These are phyloP conservation scores for Candida glaebosa DNA, from an alignment of 805 yeast species.

Conservation along the genomic window DNA sequence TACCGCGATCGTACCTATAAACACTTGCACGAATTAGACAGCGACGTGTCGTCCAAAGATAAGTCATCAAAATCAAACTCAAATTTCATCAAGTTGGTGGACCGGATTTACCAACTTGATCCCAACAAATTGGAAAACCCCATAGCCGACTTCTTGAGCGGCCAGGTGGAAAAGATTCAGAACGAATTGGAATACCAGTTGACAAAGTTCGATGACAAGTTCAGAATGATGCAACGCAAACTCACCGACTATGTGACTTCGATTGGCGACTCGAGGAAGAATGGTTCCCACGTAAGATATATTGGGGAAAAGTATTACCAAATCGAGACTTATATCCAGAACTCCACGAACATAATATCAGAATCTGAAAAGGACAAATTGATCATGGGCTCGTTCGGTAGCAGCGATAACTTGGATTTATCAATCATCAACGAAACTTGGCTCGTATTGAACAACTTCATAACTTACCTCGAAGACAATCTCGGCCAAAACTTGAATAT, in stretches of 20 bases:
- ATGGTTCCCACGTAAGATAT: constrained; percentile 35
- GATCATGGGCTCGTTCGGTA: constrained; percentile 31
- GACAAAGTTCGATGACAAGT: constrained; percentile 33
- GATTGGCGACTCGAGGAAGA: constrained; percentile 25
- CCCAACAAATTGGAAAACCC: constrained; percentile 17
- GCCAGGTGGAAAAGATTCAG: constrained; percentile 28
- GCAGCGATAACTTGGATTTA: constrained; percentile 38
- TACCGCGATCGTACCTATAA: constrained; percentile 32
- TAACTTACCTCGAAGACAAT: constrained; percentile 29
- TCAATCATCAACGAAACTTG: constrained; percentile 42
- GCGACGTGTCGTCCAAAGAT: constrained; percentile 18
- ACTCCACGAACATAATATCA: constrained; percentile 20
- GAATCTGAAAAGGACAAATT: constrained; percentile 25
- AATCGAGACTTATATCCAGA: constrained; percentile 32
- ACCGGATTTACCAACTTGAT: constrained; percentile 33
- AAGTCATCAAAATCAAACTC: constrained; percentile 14
- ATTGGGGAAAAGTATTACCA: constrained; percentile 37
- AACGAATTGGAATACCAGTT: constrained; percentile 34
- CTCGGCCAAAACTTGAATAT: constrained; percentile 27
- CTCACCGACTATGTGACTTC: constrained; percentile 33
- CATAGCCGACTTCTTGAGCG: constrained; percentile 31
- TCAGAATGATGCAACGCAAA: constrained; percentile 34
- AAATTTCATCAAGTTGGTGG: constrained; percentile 36
- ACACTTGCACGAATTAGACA: constrained; percentile 37
- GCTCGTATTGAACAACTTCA: constrained; percentile 37